Evolutionary conservation across 176 grass and related monocot genomes (phyloP), one percentile per base, ranked within the genome.

Genomic region (Carex pumila): DNA sequence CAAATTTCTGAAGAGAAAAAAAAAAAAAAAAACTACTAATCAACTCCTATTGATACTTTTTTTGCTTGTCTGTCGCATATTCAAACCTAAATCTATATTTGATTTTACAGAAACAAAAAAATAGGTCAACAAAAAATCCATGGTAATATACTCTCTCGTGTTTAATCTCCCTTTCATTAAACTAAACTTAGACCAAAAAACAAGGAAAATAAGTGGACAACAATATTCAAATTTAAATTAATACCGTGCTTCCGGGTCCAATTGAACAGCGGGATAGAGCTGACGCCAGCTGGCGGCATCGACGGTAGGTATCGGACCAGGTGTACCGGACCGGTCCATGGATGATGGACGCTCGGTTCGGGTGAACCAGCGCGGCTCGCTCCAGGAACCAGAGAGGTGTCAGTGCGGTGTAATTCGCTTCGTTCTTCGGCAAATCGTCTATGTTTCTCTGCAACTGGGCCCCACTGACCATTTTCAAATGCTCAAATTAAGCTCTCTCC

Each of bases 301-400:
- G 89, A 81, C 85, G 85, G 74, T 93, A 98, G 74, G 92, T 98
- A 60, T 98, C 92, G 80, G 91, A 89, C 95, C 95, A 98, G 63
- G 92, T 95, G 92, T 86, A 95, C 5, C 95, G 88, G 61, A 85
- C 30, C 61, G 85, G 75, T 47, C 91, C 95, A 79, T 98, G 95
- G 59, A 95, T 84, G 69, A 95, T 63, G 9, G 95, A 88, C 5
- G 83, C 19, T 66, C 92, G 90, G 79, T 18, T 82, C 67, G 95
- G 95, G 82, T 98, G 92, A 31, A 90, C 85, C 68, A 90, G 82
- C 77, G 95, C 95, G 45, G 92, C 92, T 77, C 92, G 91, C 80
- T 98, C 91, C 66, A 98, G 87, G 89, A 95, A 98, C 92, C 91
- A 98, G n/a, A 95, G 92, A 61, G 95, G 95, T 71, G 95, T 98